Base-by-base conservation (phyloP, 2,329 filamentous ascomycete genomes). In the Beauveria caledonica region DNA sequence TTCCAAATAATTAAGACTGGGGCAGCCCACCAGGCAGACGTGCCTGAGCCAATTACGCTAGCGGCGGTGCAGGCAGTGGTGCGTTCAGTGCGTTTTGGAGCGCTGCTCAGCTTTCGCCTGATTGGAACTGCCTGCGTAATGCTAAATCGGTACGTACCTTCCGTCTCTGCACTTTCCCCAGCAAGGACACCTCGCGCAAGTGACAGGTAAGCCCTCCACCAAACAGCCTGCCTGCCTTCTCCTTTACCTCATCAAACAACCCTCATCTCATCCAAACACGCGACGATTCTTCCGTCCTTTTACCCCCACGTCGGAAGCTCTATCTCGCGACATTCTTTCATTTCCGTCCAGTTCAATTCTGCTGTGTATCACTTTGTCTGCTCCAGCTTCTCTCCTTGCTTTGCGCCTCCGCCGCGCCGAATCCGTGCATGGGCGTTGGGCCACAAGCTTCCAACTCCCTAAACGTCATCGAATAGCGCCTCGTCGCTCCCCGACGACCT, bases 211-310 rank as follows among this genome's bases (percentile, higher is more conserved):
- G 59, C 59, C 51, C 33, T 36, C 33, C 33, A 42, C 19, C 51
- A 25, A 25, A 13, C 45, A 25, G 45, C 39, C 33, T 44, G 53
- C 33, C 56, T 33, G 39, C 19, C 44, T 58, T 61, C 60, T 58
- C 53, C 53, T 61, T 61, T 40, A 61, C 59, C 59, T 61, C 53
- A 57, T 53, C 60, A 57, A 57, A 45, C 50, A 53, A 49, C 60
- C 53, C 21, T 52, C 52, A 52, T 51, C 53, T 49, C 46, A 40
- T 36, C 19, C 59, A 51, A 61, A 58, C 53, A 58, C 60, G 60
- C 60, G 61, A 61, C 60, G 58, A 62, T 60, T 62, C 61, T 63
- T 63, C 56, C 63, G 33, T 60, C 48, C 39, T 36, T 33, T 36
- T 36, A 27, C 21, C 60, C 42, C 45, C 53, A 48, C 58, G 48